Evolutionary conservation across 441 rosid genomes (phyloP), one percentile per base, ranked within the genome.

Genomic region (Codiaeum variegatum): DNA sequence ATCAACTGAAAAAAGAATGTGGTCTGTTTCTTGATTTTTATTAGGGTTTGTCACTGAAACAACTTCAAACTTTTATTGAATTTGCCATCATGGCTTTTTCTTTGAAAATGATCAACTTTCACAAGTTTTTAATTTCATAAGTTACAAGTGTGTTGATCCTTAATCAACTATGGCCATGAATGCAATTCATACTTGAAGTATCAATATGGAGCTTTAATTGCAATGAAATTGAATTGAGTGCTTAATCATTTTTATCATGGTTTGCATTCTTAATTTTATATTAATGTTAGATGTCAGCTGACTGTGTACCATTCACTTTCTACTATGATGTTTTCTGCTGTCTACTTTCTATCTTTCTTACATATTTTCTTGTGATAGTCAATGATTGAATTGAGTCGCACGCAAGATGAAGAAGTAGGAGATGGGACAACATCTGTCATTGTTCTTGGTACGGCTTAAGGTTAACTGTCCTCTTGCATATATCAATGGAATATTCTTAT

Each of bases 391-490:
- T 75, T 94, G 76, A 94, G 97, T 74, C 95, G 97, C 8, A 88
- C 97, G 5, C 98, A 92, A 82, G 98, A 94, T 73, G 98, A 90
- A 88, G 97, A 94, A 85, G 98, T 94, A 1, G 98, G 98, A 75
- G 98, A 94, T 78, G 98, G 98, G 79, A 94, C 98, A 47, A 94
- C 98, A 60, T 92, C 98, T 32, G 97, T 92, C 69, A 94, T 92
- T 78, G 94, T 92, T 74, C 91, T 94, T 72, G 97, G 98, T 94
- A 90, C 66, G 51, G 19, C 54, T 47, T 49, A 21, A 40, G 42
- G 21, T 15, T 55, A 44, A 47, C 4, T 34, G n/a, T 58, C 26
- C 11, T 56, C 13, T 40, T 26, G 0, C 3, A 15, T 9, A 1
- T 68, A 3, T 49, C 29, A 15, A 16, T 34, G 51, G 47, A n/a